Percentiles rank a stretch among this genome's conserved stretches.
Evolutionary conservation across 1,139 yeast genomes (phyloP).

Genomic region (Magnusiomyces suaveolens): DNA sequence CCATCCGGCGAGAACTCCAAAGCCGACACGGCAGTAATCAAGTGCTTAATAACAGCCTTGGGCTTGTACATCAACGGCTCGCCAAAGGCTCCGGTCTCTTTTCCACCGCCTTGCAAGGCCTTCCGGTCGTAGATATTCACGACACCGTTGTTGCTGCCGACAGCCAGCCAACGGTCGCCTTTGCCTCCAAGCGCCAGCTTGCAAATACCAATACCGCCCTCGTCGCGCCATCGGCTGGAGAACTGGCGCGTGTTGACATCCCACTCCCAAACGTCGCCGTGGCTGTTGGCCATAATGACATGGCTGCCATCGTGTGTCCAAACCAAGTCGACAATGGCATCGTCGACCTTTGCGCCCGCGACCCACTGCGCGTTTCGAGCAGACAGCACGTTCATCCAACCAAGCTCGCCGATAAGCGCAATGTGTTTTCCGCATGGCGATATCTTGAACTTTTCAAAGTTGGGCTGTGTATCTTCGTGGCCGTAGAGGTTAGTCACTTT

Average conservation of each 20-base stretch:
- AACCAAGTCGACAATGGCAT: conserved; percentile 68
- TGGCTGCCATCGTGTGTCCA: conserved; percentile 49
- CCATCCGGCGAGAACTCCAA: conserved; percentile 79
- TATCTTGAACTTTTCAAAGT: conserved; percentile 77
- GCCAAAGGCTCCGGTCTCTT: conserved; percentile 17
- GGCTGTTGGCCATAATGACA: conserved; percentile 53
- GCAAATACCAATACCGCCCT: conserved; percentile 78
- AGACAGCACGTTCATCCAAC: conserved; percentile 79
- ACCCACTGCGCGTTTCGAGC: conserved; percentile 78
- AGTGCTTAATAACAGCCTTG: conserved; percentile 56
- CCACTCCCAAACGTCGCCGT: conserved; percentile 93
- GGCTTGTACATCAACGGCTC: conserved; percentile 27
- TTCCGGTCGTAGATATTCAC: conserved; percentile 75
- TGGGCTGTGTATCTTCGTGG: conserved; percentile 70
- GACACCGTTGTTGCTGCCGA: conserved; percentile 82
- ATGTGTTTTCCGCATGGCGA: conserved; percentile 62
- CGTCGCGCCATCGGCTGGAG: conserved; percentile 70
- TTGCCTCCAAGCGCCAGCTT: conserved; percentile 71
- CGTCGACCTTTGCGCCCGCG: conserved; percentile 81
- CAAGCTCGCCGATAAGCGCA: conserved; percentile 73
- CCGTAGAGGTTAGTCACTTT: conserved; percentile 88
- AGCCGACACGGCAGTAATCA: conserved; percentile 71
- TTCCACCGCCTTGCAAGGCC: conserved; percentile 16
- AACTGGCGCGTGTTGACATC: conserved; percentile 43
- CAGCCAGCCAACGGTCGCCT: conserved; percentile 69